Evolutionary conservation across 2,329 filamentous ascomycete genomes (phyloP).

Genomic region (Colletotrichum trifolii): DNA sequence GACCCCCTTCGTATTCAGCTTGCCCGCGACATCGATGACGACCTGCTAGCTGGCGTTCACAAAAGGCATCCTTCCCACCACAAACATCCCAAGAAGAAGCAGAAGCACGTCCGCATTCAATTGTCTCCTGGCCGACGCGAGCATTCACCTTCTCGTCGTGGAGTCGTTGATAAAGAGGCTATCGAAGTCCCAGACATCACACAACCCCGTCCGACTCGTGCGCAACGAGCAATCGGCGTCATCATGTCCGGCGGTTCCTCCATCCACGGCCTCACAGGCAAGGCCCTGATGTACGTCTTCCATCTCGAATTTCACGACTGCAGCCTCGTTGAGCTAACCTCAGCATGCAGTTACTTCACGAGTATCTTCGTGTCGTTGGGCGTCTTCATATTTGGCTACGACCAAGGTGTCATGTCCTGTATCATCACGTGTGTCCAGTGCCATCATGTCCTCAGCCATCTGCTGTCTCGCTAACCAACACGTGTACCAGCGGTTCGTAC

Average conservation of each 20-base stretch:
- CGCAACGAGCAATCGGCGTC: slow-evolving; percentile 77
- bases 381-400: slow-evolving; percentile 90
- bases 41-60: slow-evolving; percentile 63
- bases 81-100: slow-evolving; percentile 60
- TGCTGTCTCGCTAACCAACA: slow-evolving; percentile 8
- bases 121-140: slow-evolving; percentile 54
- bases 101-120: slow-evolving; percentile 78
- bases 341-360: slow-evolving; percentile 81
- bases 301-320: neutral
- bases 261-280: slow-evolving; percentile 93
- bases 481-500: slow-evolving; percentile 74
- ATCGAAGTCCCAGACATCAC: slow-evolving; percentile 82
- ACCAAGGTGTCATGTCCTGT: slow-evolving; percentile 89
- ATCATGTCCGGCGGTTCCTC: slow-evolving; percentile 88
- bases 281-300: slow-evolving; percentile 82
- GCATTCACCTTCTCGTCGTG: slow-evolving; percentile 51
- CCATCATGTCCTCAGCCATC: neutral
- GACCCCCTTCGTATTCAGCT: slow-evolving; percentile 82
- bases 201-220: slow-evolving; percentile 71
- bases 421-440: slow-evolving; percentile 68
- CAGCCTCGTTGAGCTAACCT: slow-evolving; percentile 34
- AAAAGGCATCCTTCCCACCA: slow-evolving; percentile 57
- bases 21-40: slow-evolving; percentile 72
- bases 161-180: slow-evolving; percentile 74
- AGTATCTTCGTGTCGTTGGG: slow-evolving; percentile 90